Evolutionary conservation across 352 stramenopile genomes (phyloP), one percentile per base, ranked within the genome.

Genomic region (Phytophthora kernoviae): DNA sequence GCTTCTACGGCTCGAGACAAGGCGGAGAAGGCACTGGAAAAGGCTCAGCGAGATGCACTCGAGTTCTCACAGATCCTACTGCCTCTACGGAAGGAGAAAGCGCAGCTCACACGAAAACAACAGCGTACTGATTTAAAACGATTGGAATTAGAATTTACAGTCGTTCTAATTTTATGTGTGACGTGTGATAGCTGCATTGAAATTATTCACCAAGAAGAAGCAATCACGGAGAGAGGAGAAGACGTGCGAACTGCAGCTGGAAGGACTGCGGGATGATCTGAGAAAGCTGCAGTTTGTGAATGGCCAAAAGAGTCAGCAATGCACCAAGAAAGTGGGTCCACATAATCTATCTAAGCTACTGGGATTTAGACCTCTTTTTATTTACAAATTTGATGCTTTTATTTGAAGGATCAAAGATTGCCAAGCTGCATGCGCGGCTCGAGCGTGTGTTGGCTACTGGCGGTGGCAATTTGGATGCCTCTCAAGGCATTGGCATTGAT

Each of bases 161-260:
- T n/a, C 24, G 3, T 30, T 30, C 24, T 30, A 30, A 30, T 30
- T 7, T 30, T 30, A 15, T 51, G 21, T 18, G 18, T 20, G 30
- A n/a, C 30, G 21, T 43, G 1, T 50, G 18, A 15, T 45, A 92
- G 83, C 72, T 93, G 6, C 81, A 91, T 57, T 44, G 81, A 93
- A 61, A 79, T 90, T 45, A 93, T 93, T 50, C 84, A 93, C 62
- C 81, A 93, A 42, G 81, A 93, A 75, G 84, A 93, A 46, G 72
- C 75, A 17, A 76, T 91, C 30, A 75, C 67, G 5, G 79, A 91
- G 66, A 68, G 79, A n/a, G 24, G 84, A 93, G 52, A 80, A 84
- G 24, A 50, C 65, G 4, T 91, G 81, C 42, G 74, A 90, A 33
- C 59, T 89, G 30, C 63, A 90, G 64, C 58, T 91, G 15, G 74